Evolutionary conservation across 176 grass and related monocot genomes (phyloP), one percentile per base, ranked within the genome.

Genomic region (Oryza rufipogon): DNA sequence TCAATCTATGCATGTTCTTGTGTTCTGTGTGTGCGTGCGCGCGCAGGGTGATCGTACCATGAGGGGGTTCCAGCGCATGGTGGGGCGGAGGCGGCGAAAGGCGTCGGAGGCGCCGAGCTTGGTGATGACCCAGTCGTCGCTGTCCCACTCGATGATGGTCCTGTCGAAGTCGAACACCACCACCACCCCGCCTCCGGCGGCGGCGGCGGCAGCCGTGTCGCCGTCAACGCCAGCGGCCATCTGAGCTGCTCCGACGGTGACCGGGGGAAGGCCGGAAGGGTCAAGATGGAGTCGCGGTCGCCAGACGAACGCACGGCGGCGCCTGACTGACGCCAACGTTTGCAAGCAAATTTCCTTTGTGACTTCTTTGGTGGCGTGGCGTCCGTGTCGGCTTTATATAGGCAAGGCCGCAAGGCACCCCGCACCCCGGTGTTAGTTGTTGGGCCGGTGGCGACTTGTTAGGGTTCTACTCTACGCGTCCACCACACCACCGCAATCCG

Each of bases 81-180:
- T 89, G 26, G 80, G 79, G 70, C 84, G 90, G 16, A 92, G 90
- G 80, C 80, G 87, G 56, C 81, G 54, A 81, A 94, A 97, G 10
- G 85, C 77, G 51, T 81, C 86, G 73, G 86, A 45, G 88, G 66
- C 90, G 41, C 92, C 90, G 80, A 94, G 88, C 75, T 87, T 56
- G 78, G 87, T 89, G 69, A 92, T 75, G 72, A 94, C 90, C 92
- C 92, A 97, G 70, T 91, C 68, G 80, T 97, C 92, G 88, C 90
- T 97, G 86, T 97, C 95, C 77, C 90, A 90, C 75, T 94, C 92
- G 86, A 94, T 89, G 81, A 97, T 89, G 41, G 95, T 97, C 74
- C 64, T 88, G 83, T 97, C 95, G 85, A 97, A 97, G 89, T 97
- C 92, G 77, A 97, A 94, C 77, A 94, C 81, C 12, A 94, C 90